These are phyloP conservation scores for Populus davidiana DNA, from an alignment of 345 rosid genomes.

Conservation along the genomic window DNA sequence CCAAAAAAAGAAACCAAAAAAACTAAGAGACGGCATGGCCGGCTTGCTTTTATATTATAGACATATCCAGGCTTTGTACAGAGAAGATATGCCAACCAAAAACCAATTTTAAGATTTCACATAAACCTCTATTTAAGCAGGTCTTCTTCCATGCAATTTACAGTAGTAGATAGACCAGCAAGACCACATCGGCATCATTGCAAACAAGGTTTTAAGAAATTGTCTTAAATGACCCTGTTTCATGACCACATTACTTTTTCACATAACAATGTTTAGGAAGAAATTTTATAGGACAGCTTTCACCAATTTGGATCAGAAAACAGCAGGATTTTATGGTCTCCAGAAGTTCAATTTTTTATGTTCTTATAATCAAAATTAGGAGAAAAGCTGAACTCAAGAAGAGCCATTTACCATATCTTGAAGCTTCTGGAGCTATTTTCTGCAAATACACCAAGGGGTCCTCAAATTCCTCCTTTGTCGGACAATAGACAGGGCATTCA, in stretches of 20 bases:
- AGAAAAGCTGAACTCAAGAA: neutral
- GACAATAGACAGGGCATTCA: slow-evolving; percentile 90
- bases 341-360: neutral
- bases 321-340: neutral
- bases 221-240: neutral
- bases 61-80: neutral
- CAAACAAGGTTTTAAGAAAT: neutral
- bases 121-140: neutral
- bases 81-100: no score
- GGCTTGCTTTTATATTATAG: neutral
- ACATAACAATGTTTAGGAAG: neutral
- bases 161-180: neutral
- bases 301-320: neutral
- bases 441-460: slow-evolving; percentile 91
- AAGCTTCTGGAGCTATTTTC: slow-evolving; percentile 92
- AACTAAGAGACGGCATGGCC: neutral
- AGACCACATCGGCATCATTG: neutral
- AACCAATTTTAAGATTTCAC: neutral
- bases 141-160: neutral
- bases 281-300: neutral
- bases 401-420: slow-evolving; percentile 67
- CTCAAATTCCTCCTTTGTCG: slow-evolving; percentile 93
- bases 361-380: neutral
- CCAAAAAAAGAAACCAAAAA: no score
- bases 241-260: neutral